Percentiles rank a stretch among this genome's conserved stretches.
These are phyloP conservation scores for Apiotrichum mycotoxinovorans DNA, from an alignment of 1,284 basidiomycete genomes.

Conservation along the genomic window DNA sequence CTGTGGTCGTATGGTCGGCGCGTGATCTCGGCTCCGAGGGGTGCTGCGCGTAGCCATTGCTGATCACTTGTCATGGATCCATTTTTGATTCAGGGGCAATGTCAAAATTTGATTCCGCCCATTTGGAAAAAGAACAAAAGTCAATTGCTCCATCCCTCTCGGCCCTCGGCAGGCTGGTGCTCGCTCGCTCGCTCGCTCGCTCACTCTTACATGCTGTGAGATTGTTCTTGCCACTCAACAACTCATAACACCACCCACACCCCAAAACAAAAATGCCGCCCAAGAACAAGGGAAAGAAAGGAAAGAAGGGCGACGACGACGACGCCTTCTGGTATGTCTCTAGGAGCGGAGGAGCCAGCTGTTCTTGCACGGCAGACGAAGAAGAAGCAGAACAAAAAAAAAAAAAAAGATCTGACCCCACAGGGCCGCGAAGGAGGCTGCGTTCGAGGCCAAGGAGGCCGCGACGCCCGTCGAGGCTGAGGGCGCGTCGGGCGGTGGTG, in stretches of 20 bases:
- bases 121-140: background rate
- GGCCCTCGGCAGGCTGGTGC: too few relatives aligned
- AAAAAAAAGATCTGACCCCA: slow-evolving; percentile 2
- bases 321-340: slow-evolving; percentile 80
- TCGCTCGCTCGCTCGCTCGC: background rate
- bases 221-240: background rate
- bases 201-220: background rate
- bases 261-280: slow-evolving; percentile 62
- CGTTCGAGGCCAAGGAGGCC: slow-evolving; percentile 51
- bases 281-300: slow-evolving; percentile 84
- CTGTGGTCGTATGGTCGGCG: background rate
- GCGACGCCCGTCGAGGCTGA: slow-evolving; percentile 53
- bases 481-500: slow-evolving; percentile 45
- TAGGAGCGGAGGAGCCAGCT: too few relatives aligned
- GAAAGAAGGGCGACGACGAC: slow-evolving; percentile 65
- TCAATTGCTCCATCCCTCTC: background rate
- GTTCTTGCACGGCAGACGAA: slow-evolving; percentile 3
- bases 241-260: slow-evolving; percentile 9
- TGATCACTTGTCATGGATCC: background rate
- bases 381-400: slow-evolving; percentile 13
- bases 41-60: too few relatives aligned
- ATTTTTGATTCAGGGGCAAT: too few relatives aligned
- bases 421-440: slow-evolving; percentile 46
- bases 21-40: too few relatives aligned
- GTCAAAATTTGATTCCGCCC: background rate